Percentiles rank a stretch among this genome's conserved stretches.
Evolutionary conservation across 768 basidiomycete genomes (phyloP).

Genomic region (Artomyces pyxidatus): DNA sequence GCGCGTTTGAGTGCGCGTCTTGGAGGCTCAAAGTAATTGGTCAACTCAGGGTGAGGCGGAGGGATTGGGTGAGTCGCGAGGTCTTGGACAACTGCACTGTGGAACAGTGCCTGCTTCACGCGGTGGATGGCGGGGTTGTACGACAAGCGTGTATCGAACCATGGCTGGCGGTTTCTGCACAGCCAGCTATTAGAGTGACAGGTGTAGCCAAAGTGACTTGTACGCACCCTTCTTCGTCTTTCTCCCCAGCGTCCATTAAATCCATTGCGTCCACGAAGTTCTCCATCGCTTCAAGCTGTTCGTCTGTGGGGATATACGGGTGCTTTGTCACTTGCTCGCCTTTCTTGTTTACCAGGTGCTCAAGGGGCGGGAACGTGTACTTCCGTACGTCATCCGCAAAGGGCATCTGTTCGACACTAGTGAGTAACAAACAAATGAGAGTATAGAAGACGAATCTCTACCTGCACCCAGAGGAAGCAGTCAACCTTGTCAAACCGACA

Average conservation of each 20-base stretch:
- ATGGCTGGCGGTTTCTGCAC: conserved; percentile 49
- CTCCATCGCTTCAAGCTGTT: conserved; percentile 78
- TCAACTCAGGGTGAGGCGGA: conserved; percentile 77
- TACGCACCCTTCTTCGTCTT: conserved; percentile 63
- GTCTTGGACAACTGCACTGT: conserved; percentile 72
- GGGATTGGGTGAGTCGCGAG: conserved; percentile 68
- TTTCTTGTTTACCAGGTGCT: conserved; percentile 61
- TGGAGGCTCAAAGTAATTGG: conserved; percentile 81
- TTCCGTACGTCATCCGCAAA: conserved; percentile 92
- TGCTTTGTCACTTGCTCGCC: conserved; percentile 71
- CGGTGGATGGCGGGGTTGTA: conserved; percentile 90
- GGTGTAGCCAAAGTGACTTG: neutral
- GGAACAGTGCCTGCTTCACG: conserved; percentile 89
- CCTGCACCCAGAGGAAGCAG: conserved; percentile 79
- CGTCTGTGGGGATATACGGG: conserved; percentile 72
- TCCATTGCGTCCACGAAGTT: conserved; percentile 86
- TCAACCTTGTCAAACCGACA: conserved; percentile 58
- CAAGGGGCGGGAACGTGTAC: conserved; percentile 79
- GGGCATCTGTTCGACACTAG: conserved; percentile 59
- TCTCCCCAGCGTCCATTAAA: conserved; percentile 67
- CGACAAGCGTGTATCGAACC: conserved; percentile 72
- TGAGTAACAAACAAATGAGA: neutral
- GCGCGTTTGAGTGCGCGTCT: conserved; percentile 56
- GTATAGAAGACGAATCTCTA: conserved; percentile 23
- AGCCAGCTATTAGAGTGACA: conserved; percentile 1